Conservation (phyloP, 306 rosid genomes). For the Acacia confusa region DNA sequence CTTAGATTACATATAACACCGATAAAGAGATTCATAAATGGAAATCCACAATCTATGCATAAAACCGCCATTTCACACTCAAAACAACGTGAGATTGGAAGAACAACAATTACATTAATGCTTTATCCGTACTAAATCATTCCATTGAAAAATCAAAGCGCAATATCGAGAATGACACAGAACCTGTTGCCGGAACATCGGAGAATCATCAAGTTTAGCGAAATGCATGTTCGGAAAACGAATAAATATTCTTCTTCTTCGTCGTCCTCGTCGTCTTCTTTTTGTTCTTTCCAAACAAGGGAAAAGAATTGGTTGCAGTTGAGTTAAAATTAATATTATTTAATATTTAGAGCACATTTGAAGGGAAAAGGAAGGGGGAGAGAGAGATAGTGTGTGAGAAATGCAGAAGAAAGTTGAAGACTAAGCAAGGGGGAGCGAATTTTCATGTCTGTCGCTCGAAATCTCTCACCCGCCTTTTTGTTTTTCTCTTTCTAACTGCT, state of each 20-base stretch:
- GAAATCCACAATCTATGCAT: not conserved
- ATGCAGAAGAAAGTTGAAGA: slow-evolving; percentile 30
- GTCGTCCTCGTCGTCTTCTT: not conserved
- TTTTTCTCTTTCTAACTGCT: not conserved
- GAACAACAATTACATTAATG: not conserved
- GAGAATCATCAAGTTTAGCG: slow-evolving; percentile 57
- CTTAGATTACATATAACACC: not conserved
- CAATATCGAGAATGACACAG: not conserved
- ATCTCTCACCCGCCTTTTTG: slow-evolving; percentile 40
- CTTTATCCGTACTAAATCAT: not conserved
- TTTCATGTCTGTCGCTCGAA: slow-evolving; percentile 50
- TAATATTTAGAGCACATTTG: slow-evolving; percentile 33
- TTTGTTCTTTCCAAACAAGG: slow-evolving; percentile 11
- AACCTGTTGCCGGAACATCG: slow-evolving; percentile 67
- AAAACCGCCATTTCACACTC: not conserved
- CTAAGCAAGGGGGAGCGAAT: slow-evolving; percentile 33
- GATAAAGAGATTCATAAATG: slow-evolving; percentile 3
- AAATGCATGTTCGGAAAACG: slow-evolving; percentile 41
- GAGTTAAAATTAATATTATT: not conserved
- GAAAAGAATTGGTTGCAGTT: not conserved
- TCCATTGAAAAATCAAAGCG: slow-evolving; percentile 13
- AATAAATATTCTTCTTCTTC: not conserved
- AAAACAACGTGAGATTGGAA: not conserved
- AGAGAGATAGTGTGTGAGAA: not conserved
- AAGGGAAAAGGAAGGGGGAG: slow-evolving; percentile 23